Conservation (phyloP, 2,329 filamentous ascomycete genomes). For the Waltergamsia citrina region DNA sequence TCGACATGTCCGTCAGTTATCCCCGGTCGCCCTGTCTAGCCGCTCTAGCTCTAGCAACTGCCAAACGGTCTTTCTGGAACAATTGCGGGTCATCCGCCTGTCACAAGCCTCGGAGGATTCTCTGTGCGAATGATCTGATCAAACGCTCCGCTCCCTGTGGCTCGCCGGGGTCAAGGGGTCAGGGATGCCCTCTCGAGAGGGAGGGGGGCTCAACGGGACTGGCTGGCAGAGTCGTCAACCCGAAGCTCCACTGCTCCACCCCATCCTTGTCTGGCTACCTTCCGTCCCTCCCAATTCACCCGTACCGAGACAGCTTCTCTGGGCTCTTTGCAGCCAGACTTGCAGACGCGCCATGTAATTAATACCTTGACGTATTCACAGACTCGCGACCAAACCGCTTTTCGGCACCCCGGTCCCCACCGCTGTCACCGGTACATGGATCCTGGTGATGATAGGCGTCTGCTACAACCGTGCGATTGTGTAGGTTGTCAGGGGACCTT, state of each 20-base stretch:
- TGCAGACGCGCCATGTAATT: no score
- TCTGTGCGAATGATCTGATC: constrained; percentile 12
- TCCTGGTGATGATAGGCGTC: constrained; percentile 3
- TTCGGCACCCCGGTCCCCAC: constrained; percentile 11
- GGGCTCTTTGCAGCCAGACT: constrained; percentile 3
- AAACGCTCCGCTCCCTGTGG: constrained; percentile 2
- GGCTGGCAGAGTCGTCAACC: neutral
- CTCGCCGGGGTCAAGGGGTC: constrained; percentile 5
- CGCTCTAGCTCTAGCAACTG: neutral
- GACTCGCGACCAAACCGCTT: constrained; percentile 7
- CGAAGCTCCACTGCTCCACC: constrained; percentile 4
- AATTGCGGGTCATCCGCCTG: constrained; percentile 24
- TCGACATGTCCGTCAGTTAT: neutral
- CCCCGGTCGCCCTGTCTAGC: neutral
- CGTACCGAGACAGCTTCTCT: constrained; percentile 7
- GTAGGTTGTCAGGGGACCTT: constrained; percentile 2
- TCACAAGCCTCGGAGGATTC: constrained; percentile 34
- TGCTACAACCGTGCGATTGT: no score
- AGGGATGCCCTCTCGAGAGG: neutral
- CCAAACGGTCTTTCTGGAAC: constrained; percentile 32
- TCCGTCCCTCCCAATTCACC: constrained; percentile 5
- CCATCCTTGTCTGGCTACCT: constrained; percentile 4
- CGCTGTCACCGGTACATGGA: constrained; percentile 6
- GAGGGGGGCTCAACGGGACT: neutral
- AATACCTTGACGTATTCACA: constrained; percentile 3